Conservation (phyloP, 495 filamentous ascomycete species). For the Endocarpon pusillum region DNA sequence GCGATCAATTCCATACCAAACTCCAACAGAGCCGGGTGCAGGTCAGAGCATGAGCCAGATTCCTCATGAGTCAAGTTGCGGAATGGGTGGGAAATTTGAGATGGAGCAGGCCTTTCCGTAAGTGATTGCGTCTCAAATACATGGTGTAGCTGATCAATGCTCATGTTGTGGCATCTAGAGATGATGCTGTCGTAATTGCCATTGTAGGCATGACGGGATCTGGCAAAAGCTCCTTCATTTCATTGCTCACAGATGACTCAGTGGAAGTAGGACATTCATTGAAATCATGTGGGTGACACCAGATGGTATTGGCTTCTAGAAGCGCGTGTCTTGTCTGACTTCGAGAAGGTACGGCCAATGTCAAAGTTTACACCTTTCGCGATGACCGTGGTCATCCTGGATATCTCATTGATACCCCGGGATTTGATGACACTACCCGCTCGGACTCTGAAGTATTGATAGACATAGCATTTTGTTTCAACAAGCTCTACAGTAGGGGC, state of each 20-base stretch:
- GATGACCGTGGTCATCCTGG: constrained; percentile 11
- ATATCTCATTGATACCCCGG: constrained; percentile 30
- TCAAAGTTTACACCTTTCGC: background rate
- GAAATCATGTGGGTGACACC: constrained; percentile 10
- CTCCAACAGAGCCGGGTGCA: too few species aligned
- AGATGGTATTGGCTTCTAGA: background rate
- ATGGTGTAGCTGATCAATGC: too few species aligned
- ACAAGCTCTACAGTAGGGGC: too few species aligned
- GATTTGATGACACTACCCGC: constrained; percentile 31
- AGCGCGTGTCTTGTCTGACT: background rate
- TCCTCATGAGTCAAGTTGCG: too few species aligned
- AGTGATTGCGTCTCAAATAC: too few species aligned
- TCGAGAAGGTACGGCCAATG: background rate
- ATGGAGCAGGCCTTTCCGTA: too few species aligned
- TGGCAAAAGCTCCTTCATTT: constrained; percentile 26
- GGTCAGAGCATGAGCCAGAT: too few species aligned
- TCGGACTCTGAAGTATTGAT: constrained; percentile 23
- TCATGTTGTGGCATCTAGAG: too few species aligned
- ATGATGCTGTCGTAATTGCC: constrained; percentile 11
- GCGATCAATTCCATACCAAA: too few species aligned
- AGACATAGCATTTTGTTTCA: constrained; percentile 11
- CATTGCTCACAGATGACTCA: constrained; percentile 8
- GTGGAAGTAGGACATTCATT: constrained; percentile 12
- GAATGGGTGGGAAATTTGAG: too few species aligned
- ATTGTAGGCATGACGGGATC: constrained; percentile 28